Evolutionary conservation across 768 basidiomycete genomes (phyloP), one percentile per base, ranked within the genome.

Genomic region (Pleurotus pulmonarius): DNA sequence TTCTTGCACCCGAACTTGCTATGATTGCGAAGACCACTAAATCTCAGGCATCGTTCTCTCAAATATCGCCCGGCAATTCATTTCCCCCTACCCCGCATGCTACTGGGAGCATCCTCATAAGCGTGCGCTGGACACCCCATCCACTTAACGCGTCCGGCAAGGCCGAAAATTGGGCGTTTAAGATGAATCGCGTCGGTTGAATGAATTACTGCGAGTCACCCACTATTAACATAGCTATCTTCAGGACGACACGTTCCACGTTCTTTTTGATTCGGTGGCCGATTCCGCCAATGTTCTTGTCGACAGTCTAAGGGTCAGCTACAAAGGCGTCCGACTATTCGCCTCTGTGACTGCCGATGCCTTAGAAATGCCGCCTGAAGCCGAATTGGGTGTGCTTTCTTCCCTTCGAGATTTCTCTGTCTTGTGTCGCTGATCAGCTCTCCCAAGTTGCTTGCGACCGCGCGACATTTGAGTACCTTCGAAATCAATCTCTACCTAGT

Each of bases 311-410:
- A 73, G 90, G 26, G 71, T 93, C 59, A 85, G 71, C 6, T 81
- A 85, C 57, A 75, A 83, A 25, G 78, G 82, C 39, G 82, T 78
- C 53, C 86, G 83, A 2, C 73, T 93, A 41, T 91, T 84, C 63
- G 74, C 87, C 9, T 88, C 86, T 12, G 82, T 84, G 3, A 86
- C 86, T 0, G 89, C 90, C 0, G 73, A 80, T 37, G 78, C 80
- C 15, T 75, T 92, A 45, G 76, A 75, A 12, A 80, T 92, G 13
- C 90, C 87, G 85, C 77, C 75, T 3, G 80, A 86, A 57, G 86
- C 82, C 25, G 82, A 86, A 41, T 70, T 92, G 20, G 81, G 90
- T 89, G 44, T 34, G 79, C 72, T 25, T 26, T 11, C 18, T 39
- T 45, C 9, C 18, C 37, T 45, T 34, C 29, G 29, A 34, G 29